Percentiles rank a stretch among this genome's conserved stretches.
phyloP scores from a whole-genome alignment of 306 rosid species.

The Potentilla sterilis region DNA sequence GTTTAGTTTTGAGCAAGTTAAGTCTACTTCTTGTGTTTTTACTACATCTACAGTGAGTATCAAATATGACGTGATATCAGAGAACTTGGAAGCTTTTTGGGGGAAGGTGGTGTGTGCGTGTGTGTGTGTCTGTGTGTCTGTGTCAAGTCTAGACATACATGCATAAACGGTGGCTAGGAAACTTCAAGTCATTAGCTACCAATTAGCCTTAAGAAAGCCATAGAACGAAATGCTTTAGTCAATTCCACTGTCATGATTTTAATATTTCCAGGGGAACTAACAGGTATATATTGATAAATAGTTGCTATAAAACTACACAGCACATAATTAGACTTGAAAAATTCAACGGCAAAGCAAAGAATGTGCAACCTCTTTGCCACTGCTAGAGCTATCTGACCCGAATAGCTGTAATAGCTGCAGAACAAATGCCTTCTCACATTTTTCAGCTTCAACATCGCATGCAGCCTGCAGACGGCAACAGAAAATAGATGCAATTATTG shows the following conservation, averaged over 20 bases:
- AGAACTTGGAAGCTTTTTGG: neutral
- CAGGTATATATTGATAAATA: neutral
- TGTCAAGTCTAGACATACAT: neutral
- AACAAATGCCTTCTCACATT: slow-evolving; percentile 80
- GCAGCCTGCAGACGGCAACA: slow-evolving; percentile 53
- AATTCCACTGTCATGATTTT: neutral
- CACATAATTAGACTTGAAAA: neutral
- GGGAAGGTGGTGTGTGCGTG: neutral
- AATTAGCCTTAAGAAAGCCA: neutral
- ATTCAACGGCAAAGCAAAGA: neutral
- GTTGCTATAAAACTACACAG: neutral
- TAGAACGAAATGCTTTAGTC: neutral
- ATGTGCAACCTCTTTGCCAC: slow-evolving; percentile 66
- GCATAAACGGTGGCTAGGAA: no score
- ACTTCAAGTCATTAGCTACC: neutral
- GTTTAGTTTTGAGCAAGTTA: neutral
- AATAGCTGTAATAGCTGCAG: slow-evolving; percentile 72
- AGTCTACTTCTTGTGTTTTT: neutral
- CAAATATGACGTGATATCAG: neutral
- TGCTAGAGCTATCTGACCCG: slow-evolving; percentile 50
- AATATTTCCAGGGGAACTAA: neutral
- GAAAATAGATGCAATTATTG: neutral
- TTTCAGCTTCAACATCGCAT: slow-evolving; percentile 65
- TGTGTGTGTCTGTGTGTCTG: neutral
- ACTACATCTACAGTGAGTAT: neutral